Base-by-base conservation (phyloP, 2,329 filamentous ascomycete genomes). In the Rosellinia necatrix region DNA sequence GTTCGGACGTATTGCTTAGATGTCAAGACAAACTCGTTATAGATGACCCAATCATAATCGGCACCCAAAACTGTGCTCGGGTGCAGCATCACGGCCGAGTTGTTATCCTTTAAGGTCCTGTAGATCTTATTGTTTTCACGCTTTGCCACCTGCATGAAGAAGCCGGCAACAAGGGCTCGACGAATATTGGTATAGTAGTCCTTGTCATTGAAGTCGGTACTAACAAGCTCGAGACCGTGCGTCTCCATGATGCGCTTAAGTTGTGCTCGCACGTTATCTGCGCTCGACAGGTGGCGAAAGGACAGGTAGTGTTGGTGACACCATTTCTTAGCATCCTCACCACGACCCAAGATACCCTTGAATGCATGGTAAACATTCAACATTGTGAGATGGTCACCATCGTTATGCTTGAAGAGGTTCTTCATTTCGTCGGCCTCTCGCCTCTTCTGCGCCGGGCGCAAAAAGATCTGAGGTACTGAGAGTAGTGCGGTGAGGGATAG, bases 91-190 rank as follows among this genome's bases (percentile, higher is more conserved):
- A 99, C 94, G 42, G 85, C 89, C 76, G 97, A 93, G 68, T 97
- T 90, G 67, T 97, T 90, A 70, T 99, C 96, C 79, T 97, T 99
- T 72, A 99, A 88, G 1, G 94, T 99, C 61, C 88, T 86, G 76
- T 99, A 99, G 37, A 90, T 85, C 81, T 97, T 97, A 70, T 84
- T 87, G 48, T 84, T 85, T 70, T 97, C 92, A 71, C 89, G 91
- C 85, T 96, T 97, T 56, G 94, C 96, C 19, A 97, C 91, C 73
- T 99, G 94, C 94, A 99, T 99, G 81, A 99, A 99, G 82, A 99
- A 99, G 29, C 96, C 94, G 1, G 92, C 84, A 10, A 97, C 88
- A 12, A 99, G 82, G 7, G 94, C 93, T 32, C 92, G 87, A 40
- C 93, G 90, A 68, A 99, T 99, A 74, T 99, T 99, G 72, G 86